A percentile compares a stretch with the other conserved stretches of the same genome.
Conservation (phyloP, 805 yeast species). For the Candida anglica region DNA sequence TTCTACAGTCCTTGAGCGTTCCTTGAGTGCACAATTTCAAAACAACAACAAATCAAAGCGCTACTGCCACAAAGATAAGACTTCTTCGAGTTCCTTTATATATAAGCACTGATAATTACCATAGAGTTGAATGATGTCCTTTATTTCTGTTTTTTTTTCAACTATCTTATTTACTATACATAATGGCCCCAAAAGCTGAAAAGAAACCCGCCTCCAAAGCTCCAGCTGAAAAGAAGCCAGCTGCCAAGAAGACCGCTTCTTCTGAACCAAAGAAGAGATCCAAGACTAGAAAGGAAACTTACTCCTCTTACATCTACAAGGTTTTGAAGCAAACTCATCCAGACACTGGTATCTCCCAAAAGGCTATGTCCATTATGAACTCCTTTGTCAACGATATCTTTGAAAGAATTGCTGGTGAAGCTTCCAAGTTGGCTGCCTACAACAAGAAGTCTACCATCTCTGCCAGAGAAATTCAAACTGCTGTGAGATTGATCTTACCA, state of each 20-base stretch:
- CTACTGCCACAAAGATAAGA: no score
- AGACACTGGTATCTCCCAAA: constrained; percentile 98
- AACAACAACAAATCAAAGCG: background rate
- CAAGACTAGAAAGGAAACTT: constrained; percentile 96
- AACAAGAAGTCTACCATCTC: constrained; percentile 97
- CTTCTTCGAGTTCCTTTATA: no score
- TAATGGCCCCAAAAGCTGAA: constrained; percentile 68
- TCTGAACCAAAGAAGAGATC: constrained; percentile 86
- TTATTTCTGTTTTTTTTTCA: constrained; percentile 1
- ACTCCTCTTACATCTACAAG: constrained; percentile 97
- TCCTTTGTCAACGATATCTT: constrained; percentile 97
- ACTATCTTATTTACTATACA: constrained; percentile 11
- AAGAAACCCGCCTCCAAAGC: constrained; percentile 92
- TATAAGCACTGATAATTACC: no score
- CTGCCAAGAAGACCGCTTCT: constrained; percentile 77
- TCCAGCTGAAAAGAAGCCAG: constrained; percentile 93
- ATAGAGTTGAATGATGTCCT: no score
- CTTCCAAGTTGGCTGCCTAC: constrained; percentile 97
- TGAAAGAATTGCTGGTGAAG: constrained; percentile 97
- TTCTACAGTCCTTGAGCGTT: no score
- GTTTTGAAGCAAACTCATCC: constrained; percentile 99
- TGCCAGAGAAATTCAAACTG: constrained; percentile 98
- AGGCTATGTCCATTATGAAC: constrained; percentile 98
- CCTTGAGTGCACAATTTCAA: no score
- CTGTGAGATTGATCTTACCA: constrained; percentile 95